Base-by-base conservation (phyloP, 2,329 filamentous ascomycete genomes). In the Lasiodiplodia sp. region DNA sequence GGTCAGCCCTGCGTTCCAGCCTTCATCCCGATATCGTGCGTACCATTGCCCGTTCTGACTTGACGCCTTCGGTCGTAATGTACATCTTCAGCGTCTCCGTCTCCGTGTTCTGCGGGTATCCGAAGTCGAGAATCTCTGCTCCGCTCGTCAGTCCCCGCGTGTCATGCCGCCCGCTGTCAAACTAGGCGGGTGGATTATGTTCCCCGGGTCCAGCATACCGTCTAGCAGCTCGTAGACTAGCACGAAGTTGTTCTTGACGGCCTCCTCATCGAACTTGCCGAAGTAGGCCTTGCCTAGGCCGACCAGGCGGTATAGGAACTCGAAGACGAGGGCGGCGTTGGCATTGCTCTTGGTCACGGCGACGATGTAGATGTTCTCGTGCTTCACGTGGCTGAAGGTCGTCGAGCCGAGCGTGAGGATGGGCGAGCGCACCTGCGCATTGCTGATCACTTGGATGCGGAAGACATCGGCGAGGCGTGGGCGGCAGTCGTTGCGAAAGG, bases 11-110 rank as follows among this genome's bases (percentile, higher is more conserved):
- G 28, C 51, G 55, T 47, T 25, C 7, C 53, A 21, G 10, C 18
- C 11, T n/a, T 10, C 44, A 23, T 34, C 8, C 14, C 16, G n/a
- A 25, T 18, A 47, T 44, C 14, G 49, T 18, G 40, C 62, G 14
- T 78, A 78, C 81, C 82, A 90, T 91, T 73, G 87, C 90, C 73
- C 89, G 85, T 79, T 94, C 94, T 38, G 94, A 96, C 82, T 97
- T 97, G 82, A 99, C 95, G 69, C 96, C 96, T 83, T 99, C 96
- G 44, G 96, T 99, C 53, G 96, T 99, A 77, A 99, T 99, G 86
- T 99, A 99, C 95, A 98, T 98, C 83, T 99, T 99, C 75, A 99
- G 86, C 18, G 96, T 98, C 80, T 99, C 96, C 66, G 95, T 97
- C 83, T 99, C 96, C 71, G 96, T 99, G 80, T 98, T 98, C 80